Conservation (phyloP, 441 rosid species). For the Pelargonium myrrhifolium region DNA sequence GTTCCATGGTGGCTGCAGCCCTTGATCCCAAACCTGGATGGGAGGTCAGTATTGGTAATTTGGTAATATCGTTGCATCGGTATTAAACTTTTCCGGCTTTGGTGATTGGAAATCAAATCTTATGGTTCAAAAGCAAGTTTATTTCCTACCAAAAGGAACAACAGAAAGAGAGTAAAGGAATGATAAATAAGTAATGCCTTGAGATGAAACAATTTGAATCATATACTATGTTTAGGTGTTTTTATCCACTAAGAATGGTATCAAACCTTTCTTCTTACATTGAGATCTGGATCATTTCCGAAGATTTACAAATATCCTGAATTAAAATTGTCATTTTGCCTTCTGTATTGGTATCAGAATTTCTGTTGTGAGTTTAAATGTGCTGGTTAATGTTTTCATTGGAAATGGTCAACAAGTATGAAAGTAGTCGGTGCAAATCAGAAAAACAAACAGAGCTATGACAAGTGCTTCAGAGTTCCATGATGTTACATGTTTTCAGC, state of each 20-base stretch:
- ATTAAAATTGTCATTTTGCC: background rate
- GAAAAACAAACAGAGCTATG: background rate
- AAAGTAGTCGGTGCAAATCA: background rate
- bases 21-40: constrained; percentile 73
- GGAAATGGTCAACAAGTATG: background rate
- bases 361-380: background rate
- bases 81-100: background rate
- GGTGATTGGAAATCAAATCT: background rate
- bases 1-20: constrained; percentile 84
- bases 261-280: background rate
- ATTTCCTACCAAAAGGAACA: background rate
- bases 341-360: background rate
- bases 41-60: constrained; percentile 46
- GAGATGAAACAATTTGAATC: background rate
- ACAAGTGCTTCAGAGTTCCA: background rate
- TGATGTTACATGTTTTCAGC: background rate
- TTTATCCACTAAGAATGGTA: background rate
- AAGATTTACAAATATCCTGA: background rate
- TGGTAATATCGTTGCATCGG: background rate
- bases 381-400: no score
- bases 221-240: background rate
- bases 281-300: background rate
- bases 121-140: background rate
- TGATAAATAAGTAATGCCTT: background rate
- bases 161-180: no score